Evolutionary conservation across 768 basidiomycete species (phyloP), one percentile per base, ranked within the genome.

Genomic region (Clavaria fumosa): DNA sequence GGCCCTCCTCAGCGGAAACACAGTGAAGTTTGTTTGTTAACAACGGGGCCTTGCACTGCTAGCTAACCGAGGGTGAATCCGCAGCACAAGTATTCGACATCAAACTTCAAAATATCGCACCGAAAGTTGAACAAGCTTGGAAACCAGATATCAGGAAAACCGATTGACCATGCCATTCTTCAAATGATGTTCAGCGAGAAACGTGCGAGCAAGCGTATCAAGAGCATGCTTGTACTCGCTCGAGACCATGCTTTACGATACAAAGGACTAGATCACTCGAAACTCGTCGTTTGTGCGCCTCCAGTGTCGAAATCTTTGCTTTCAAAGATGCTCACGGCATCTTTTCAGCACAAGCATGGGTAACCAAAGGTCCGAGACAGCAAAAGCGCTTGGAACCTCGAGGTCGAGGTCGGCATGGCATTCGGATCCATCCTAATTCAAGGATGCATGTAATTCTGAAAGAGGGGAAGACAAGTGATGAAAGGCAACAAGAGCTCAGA

Each of bases 171-270:
- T 47, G 93, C 93, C 23, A 93, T 99, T 53, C 63, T 96, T 40
- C 93, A 99, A 50, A 91, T 97, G 85, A 72, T 82, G 53, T 96
- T 95, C 57, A 86, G 82, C 45, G 81, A 91, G 56, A 99, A 99
- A 60, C 71, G 86, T 17, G 86, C 82, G 10, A 78, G 85, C 45
- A 68, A 64, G 33, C 76, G 86, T 43, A 74, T 99, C 41, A 78
- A 86, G 69, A 83, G 78, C 47, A 88, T 88, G 72, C 68, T 97
- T 31, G 75, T 73, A 9, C 72, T 82, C 1, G 90, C 89, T 2
- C 80, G 83, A 51, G 75, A 89, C 51, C 82, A 91, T 48, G 93
- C 91, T 0, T 60, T 60, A 20, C 65, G 74, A 26, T 78, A 79
- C 50, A 89, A 91, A 60, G 72, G 70, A 21, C 59, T 97, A 51